Base-by-base conservation (phyloP, 768 basidiomycete genomes). In the Mycena belliarum region DNA sequence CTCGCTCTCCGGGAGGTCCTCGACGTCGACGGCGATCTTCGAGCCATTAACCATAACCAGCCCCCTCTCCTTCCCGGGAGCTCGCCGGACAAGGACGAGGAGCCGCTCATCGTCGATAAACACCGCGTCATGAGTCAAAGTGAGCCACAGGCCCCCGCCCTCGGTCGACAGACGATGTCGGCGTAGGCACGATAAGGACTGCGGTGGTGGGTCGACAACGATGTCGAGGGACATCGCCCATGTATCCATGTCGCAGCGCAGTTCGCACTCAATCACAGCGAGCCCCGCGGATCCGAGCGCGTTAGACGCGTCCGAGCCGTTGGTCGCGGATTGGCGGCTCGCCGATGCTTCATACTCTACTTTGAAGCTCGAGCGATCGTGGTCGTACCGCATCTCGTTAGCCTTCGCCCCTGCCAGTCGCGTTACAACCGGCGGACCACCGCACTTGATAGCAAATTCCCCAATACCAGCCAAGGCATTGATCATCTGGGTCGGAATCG, bases 401-500 rank as follows among this genome's bases (percentile, higher is more conserved):
- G 83, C 81, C 69, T 83, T 90, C 4, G 91, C 95, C 5, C 91
- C 89, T 1, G 84, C 81, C 16, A 98, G 72, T 29, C 95, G 80
- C 1, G 93, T 96, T 10, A 93, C 79, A n/a, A 93, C 81, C 0
- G 97, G 97, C 3, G 97, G 96, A 0, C 94, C 95, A 15, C 97
- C 97, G 63, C 85, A 89, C 71, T 94, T 95, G 74, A 99, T 96
- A 8, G 93, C 88, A 66, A 93, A 98, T 61, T 98, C 96, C 21
- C 97, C 94, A 11, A 97, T 88, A 1, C 95, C 95, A 0, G 95
- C 93, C 0, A 98, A 75, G 2, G 87, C 82, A 38, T 83, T 83
- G 66, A 96, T 87, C 93, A 98, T 96, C 65, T 94, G 87, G n/a
- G 87, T 88, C 1, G 95, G 96, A 49, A 96, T 95, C 14, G 91